These are phyloP conservation scores for Coleophoma eucalyptorum DNA, from an alignment of 2,329 filamentous ascomycete genomes.

Conservation along the genomic window DNA sequence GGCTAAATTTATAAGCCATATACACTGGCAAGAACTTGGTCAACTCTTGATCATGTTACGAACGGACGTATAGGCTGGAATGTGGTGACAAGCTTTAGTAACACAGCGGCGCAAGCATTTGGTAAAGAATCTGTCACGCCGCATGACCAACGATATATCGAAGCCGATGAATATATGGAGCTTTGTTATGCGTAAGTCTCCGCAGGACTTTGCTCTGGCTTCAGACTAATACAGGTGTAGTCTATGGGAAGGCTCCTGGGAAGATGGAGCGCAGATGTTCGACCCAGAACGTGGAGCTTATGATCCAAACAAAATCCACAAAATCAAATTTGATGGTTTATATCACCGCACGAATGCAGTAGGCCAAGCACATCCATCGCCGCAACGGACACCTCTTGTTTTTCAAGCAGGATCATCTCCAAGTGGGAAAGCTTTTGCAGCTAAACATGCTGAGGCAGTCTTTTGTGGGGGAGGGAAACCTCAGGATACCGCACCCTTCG, in stretches of 20 bases:
- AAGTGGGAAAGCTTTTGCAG: slow-evolving; percentile 61
- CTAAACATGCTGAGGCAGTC: slow-evolving; percentile 62
- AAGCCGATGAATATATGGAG: slow-evolving; percentile 58
- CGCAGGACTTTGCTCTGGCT: not conserved
- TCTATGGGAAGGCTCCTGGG: slow-evolving; percentile 64
- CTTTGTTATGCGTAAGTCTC: slow-evolving; percentile 29
- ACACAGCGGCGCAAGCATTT: slow-evolving; percentile 57
- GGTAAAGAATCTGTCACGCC: slow-evolving; percentile 49
- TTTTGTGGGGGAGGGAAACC: slow-evolving; percentile 64
- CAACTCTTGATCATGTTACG: slow-evolving; percentile 62
- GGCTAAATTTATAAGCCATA: slow-evolving; percentile 52
- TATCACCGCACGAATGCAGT: slow-evolving; percentile 48
- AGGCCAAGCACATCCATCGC: slow-evolving; percentile 61
- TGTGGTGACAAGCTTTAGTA: slow-evolving; percentile 63
- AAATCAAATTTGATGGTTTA: slow-evolving; percentile 61
- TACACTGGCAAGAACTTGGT: slow-evolving; percentile 57
- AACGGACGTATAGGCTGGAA: slow-evolving; percentile 45
- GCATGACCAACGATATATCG: slow-evolving; percentile 62
- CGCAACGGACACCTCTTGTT: slow-evolving; percentile 64
- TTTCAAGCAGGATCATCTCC: slow-evolving; percentile 65
- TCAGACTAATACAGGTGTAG: slow-evolving; percentile 55
- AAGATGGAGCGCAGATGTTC: slow-evolving; percentile 59
- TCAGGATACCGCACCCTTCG: slow-evolving; percentile 52
- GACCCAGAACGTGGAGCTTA: slow-evolving; percentile 57
- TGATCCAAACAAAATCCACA: slow-evolving; percentile 49